Percentiles rank a stretch among this genome's conserved stretches.
Conservation (phyloP, 768 basidiomycete genomes). For the Hemileccinum impolitum region DNA sequence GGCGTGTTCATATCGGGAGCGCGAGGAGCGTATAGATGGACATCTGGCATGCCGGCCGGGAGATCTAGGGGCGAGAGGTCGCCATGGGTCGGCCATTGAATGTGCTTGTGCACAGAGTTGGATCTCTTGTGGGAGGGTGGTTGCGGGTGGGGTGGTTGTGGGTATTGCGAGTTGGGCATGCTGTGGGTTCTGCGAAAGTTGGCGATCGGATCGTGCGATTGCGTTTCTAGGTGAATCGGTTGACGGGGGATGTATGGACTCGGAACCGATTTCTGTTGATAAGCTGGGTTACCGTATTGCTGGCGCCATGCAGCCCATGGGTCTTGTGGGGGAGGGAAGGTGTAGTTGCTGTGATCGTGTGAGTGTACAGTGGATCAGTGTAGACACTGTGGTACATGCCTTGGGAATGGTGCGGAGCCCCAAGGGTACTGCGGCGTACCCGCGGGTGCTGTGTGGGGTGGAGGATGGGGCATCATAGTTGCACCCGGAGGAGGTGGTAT, state of each 20-base stretch:
- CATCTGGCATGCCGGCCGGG: constrained; percentile 16
- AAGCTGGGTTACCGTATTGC: background rate
- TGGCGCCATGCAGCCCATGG: constrained; percentile 7
- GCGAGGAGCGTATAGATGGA: constrained; percentile 12
- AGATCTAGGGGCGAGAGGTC: constrained; percentile 22
- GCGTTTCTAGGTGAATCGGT: constrained; percentile 7
- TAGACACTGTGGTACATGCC: constrained; percentile 9
- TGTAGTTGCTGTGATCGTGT: constrained; percentile 1
- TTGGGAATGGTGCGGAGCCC: constrained; percentile 14
- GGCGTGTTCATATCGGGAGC: constrained; percentile 23
- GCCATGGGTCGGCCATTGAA: constrained; percentile 15
- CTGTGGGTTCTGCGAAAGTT: constrained; percentile 6
- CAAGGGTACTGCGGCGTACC: constrained; percentile 9
- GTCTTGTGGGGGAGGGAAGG: constrained; percentile 17
- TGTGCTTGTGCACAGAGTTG: constrained; percentile 1
- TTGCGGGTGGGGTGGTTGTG: background rate
- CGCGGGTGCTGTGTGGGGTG: constrained; percentile 9
- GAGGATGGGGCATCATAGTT: constrained; percentile 8
- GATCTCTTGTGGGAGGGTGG: constrained; percentile 3
- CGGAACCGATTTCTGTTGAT: constrained; percentile 20
- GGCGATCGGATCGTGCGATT: constrained; percentile 8
- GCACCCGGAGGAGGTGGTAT: constrained; percentile 29
- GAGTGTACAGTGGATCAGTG: background rate
- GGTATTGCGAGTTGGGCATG: background rate
- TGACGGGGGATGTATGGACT: constrained; percentile 32